These are phyloP conservation scores for Syncephalastrum sp. DNA, from an alignment of 371 early-diverging fungal species.

Conservation along the genomic window DNA sequence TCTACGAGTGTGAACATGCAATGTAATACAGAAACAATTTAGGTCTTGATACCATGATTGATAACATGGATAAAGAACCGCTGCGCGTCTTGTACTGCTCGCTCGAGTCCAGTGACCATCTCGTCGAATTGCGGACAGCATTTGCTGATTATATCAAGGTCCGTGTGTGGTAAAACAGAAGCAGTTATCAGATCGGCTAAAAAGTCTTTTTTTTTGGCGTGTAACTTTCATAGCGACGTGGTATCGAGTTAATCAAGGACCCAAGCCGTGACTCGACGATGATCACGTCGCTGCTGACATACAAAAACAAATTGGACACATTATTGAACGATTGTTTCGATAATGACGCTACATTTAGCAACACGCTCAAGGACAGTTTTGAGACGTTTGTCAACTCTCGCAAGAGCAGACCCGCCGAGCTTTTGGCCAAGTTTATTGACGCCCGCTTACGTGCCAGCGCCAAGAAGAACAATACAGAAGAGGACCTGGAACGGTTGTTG, in stretches of 20 bases:
- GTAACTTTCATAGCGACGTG: slow-evolving; percentile 15
- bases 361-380: slow-evolving; percentile 82
- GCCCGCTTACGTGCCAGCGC: slow-evolving; percentile 42
- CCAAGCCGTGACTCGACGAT: slow-evolving; percentile 28
- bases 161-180: not conserved
- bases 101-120: slow-evolving; percentile 13
- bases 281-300: slow-evolving; percentile 68
- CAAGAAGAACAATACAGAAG: slow-evolving; percentile 57
- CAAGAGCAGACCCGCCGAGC: slow-evolving; percentile 85
- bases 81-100: slow-evolving; percentile 53
- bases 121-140: slow-evolving; percentile 16
- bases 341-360: slow-evolving; percentile 53
- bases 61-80: slow-evolving; percentile 53
- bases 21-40: slow-evolving; percentile 2
- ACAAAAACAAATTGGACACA: slow-evolving; percentile 68
- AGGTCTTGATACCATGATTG: slow-evolving; percentile 76
- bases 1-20: slow-evolving; percentile 1
- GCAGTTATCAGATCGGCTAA: not conserved
- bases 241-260: slow-evolving; percentile 24
- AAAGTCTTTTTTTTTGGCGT: not conserved
- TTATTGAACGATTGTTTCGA: slow-evolving; percentile 65
- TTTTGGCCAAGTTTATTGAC: slow-evolving; percentile 84
- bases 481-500: slow-evolving; percentile 61
- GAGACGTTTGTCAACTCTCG: slow-evolving; percentile 84
- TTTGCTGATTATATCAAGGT: slow-evolving; percentile 42